Evolutionary conservation across 2,329 filamentous ascomycete species (phyloP).

Genomic region (Lithohypha guttulata): DNA sequence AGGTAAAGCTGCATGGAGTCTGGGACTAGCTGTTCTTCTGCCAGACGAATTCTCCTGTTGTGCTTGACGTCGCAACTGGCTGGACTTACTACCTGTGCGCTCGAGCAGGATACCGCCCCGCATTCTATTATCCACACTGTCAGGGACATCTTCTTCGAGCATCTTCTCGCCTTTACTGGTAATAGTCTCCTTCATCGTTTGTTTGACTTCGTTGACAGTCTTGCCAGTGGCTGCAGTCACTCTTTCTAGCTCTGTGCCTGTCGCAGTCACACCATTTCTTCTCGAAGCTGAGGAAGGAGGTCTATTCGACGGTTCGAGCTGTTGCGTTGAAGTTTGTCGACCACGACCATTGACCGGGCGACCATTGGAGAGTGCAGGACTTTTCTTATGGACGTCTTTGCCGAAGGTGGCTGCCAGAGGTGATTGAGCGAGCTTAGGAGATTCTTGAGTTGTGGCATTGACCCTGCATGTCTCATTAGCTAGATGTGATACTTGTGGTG

Average conservation of each 20-base stretch:
- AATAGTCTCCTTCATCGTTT: slow-evolving; percentile 40
- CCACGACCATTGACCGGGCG: slow-evolving; percentile 60
- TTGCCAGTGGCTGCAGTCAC: slow-evolving; percentile 23
- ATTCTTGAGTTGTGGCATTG: slow-evolving; percentile 41
- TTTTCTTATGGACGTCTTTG: slow-evolving; percentile 46
- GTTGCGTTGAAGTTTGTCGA: slow-evolving; percentile 62
- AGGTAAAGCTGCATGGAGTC: slow-evolving; percentile 21
- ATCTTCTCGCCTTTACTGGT: slow-evolving; percentile 26
- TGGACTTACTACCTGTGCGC: slow-evolving; percentile 29
- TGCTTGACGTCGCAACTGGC: slow-evolving; percentile 12
- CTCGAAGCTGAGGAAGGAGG: slow-evolving; percentile 49
- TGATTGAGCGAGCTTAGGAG: slow-evolving; percentile 63
- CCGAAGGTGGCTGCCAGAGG: slow-evolving; percentile 58
- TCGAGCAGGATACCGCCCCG: slow-evolving; percentile 15
- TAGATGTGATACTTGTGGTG: neutral
- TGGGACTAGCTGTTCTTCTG: slow-evolving; percentile 21
- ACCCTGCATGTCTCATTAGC: slow-evolving; percentile 10
- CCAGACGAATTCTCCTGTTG: slow-evolving; percentile 7
- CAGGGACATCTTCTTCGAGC: slow-evolving; percentile 37
- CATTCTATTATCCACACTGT: slow-evolving; percentile 26
- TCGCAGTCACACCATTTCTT: slow-evolving; percentile 44
- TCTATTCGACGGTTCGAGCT: slow-evolving; percentile 28
- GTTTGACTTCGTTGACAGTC: slow-evolving; percentile 39
- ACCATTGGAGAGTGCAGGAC: slow-evolving; percentile 49
- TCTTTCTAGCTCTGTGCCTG: slow-evolving; percentile 24